These are phyloP conservation scores for Naganishia randhawae DNA, from an alignment of 768 basidiomycete genomes.

Conservation along the genomic window DNA sequence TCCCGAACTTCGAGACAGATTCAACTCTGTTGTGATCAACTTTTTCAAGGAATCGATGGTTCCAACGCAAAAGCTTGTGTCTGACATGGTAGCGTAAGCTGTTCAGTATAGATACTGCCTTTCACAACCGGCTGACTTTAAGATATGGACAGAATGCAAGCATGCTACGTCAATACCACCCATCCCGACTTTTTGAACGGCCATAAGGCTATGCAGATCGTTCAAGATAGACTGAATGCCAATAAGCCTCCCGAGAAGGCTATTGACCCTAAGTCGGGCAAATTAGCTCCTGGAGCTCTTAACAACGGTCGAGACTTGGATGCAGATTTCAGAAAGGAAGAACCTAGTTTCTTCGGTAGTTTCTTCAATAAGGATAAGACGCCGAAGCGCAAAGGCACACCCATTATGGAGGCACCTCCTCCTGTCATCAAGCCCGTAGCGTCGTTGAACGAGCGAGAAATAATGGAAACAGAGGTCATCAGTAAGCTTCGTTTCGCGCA, in stretches of 20 bases:
- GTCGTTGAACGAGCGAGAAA: constrained; percentile 87
- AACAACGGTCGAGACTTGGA: constrained; percentile 96
- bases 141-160: constrained; percentile 75
- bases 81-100: constrained; percentile 83
- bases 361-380: constrained; percentile 69
- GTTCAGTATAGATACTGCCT: not conserved
- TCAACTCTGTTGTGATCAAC: constrained; percentile 91
- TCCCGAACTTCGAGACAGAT: constrained; percentile 91
- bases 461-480: constrained; percentile 99
- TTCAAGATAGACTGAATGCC: constrained; percentile 67
- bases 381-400: constrained; percentile 50
- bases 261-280: constrained; percentile 69
- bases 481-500: constrained; percentile 59
- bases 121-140: not conserved
- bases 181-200: constrained; percentile 98
- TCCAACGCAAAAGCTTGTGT: constrained; percentile 90
- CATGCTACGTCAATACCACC: constrained; percentile 97
- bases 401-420: constrained; percentile 68
- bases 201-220: constrained; percentile 89
- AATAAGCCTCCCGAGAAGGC: constrained; percentile 64
- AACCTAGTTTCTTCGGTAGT: constrained; percentile 86
- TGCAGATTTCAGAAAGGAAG: constrained; percentile 81
- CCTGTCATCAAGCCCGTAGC: constrained; percentile 81
- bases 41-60: constrained; percentile 93
- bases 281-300: constrained; percentile 60